phyloP scores from a whole-genome alignment of 345 rosid genomes.

The Eucalyptus curtisii region DNA sequence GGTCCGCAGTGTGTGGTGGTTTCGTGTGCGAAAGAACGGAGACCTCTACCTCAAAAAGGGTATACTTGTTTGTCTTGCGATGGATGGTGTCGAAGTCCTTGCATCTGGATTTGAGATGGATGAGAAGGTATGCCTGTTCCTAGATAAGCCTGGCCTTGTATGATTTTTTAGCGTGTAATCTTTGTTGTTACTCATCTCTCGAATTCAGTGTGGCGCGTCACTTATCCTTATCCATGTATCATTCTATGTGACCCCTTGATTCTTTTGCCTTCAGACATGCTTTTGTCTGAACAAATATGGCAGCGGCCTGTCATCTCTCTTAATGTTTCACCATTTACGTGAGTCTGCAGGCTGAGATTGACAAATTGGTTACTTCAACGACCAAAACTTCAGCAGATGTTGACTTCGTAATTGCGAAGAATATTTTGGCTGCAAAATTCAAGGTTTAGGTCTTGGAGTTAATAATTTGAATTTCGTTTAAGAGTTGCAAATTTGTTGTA shows the following conservation, averaged over 20 bases:
- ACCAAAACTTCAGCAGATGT: conserved; percentile 56
- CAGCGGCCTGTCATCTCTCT: background rate
- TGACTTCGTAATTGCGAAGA: conserved; percentile 75
- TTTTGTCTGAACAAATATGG: background rate
- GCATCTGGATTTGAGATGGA: conserved; percentile 77
- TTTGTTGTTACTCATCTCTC: background rate
- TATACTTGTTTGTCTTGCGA: conserved; percentile 45
- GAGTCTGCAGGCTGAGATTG: conserved; percentile 55
- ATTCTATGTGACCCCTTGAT: no score
- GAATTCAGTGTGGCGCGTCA: background rate
- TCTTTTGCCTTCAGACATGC: no score
- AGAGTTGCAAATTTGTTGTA: background rate
- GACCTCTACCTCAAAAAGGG: conserved; percentile 24
- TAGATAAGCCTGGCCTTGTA: background rate
- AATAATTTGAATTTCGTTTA: background rate
- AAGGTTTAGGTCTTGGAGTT: conserved; percentile 28
- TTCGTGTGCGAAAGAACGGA: conserved; percentile 71
- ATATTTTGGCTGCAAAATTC: conserved; percentile 87
- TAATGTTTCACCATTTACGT: conserved; percentile 4
- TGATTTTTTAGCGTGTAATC: no score
- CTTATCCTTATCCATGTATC: background rate
- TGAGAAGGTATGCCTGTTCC: conserved; percentile 52
- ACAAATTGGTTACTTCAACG: conserved; percentile 66
- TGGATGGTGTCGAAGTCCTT: conserved; percentile 80
- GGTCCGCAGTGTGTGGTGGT: conserved; percentile 91